Evolutionary conservation across 306 rosid species (phyloP), one percentile per base, ranked within the genome.

Genomic region (Hippophae tibetana): DNA sequence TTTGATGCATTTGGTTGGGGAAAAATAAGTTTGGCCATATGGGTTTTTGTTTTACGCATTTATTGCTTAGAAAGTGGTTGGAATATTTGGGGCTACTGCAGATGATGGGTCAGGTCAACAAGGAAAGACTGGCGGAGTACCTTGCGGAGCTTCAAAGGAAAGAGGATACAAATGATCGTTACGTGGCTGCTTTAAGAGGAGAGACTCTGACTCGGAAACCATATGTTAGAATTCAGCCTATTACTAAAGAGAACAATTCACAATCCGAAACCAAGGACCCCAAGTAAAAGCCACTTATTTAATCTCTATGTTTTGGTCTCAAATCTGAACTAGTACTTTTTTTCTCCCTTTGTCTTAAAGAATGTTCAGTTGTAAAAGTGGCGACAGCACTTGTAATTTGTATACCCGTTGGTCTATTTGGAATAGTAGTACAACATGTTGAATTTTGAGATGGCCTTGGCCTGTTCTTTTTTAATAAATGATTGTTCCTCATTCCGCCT

Each of bases 131-230:
- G 61, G 23, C 23, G 23, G 23, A 18, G 23, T 18, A 18, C 23
- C 23, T 18, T 18, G 23, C 23, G 23, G 23, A 18, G 23, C 23
- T 18, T 18, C 23, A 18, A 18, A 18, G 23, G 23, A 95, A 84
- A 7, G 98, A 92, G 78, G 76, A 92, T 66, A 85, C 96, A 49
- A 85, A 92, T 60, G 95, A 87, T 57, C 93, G 93, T n/a, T 92
- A 85, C 64, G 86, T 87, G 61, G 95, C 93, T 58, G 98, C 96
- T 58, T 71, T 87, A 57, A 79, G 64, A 74, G 88, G 98, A 67
- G 86, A 92, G 67, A 92, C 96, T 2, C 63, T 81, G 75, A 87
- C 95, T 5, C 76, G 96, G 61, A 87, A 87, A 3, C 98, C 96
- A 1, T 92, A 85, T 54, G 93, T 79, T 61, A 81, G 98, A 85